These are phyloP conservation scores for Calonectria leucothoes DNA, from an alignment of 2,329 filamentous ascomycete species.

Conservation along the genomic window DNA sequence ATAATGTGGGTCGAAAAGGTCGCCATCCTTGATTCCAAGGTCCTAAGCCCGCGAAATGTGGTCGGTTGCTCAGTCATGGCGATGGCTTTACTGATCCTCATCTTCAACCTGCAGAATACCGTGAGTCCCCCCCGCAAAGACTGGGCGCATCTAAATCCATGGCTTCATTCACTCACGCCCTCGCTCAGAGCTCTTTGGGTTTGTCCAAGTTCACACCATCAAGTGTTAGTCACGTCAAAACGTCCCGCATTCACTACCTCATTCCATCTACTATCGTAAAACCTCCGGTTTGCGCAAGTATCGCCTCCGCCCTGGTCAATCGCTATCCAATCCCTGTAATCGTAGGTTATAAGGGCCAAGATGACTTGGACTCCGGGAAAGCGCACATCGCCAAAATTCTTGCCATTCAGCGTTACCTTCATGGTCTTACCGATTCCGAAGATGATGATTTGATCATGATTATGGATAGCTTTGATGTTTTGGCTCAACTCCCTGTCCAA, in stretches of 20 bases:
- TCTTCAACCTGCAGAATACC: not conserved
- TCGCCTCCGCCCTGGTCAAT: conserved; percentile 28
- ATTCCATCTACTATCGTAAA: conserved; percentile 23
- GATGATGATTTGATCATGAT: conserved; percentile 37
- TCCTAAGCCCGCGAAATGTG: not conserved
- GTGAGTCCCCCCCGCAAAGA: not conserved
- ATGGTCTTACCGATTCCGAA: not conserved
- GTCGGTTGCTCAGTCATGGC: not conserved
- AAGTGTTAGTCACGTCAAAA: not conserved
- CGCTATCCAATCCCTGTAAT: conserved; percentile 28
- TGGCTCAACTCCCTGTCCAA: conserved; percentile 38
- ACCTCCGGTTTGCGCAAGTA: conserved; percentile 23
- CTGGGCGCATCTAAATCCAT: not conserved
- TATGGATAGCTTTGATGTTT: conserved; percentile 38
- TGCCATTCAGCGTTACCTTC: conserved; percentile 28
- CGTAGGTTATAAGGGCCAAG: conserved; percentile 28
- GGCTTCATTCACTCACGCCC: not conserved
- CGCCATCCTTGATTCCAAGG: not conserved
- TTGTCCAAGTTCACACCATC: not conserved
- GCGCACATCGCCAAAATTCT: conserved; percentile 37
- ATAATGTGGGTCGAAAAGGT: not conserved
- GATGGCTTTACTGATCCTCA: not conserved
- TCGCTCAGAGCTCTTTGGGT: not conserved
- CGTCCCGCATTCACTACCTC: conserved; percentile 24
- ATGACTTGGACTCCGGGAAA: conserved; percentile 21